Evolutionary conservation across 2,329 filamentous ascomycete species (phyloP).

Genomic region (Pleurostoma richardsiae): DNA sequence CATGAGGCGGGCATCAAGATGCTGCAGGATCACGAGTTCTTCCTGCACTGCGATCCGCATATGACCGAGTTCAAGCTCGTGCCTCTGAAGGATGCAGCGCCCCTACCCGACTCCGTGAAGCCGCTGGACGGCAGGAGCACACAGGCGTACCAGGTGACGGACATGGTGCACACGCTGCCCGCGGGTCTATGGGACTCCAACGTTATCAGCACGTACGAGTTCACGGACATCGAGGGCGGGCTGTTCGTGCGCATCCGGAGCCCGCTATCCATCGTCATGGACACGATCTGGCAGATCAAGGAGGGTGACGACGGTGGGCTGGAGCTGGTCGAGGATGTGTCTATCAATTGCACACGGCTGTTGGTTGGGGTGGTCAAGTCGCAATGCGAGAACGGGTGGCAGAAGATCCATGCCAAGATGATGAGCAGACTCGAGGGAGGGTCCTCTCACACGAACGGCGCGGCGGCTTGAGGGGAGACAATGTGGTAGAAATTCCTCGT

Average conservation of each 20-base stretch:
- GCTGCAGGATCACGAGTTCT: constrained; percentile 47
- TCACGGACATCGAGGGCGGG: constrained; percentile 42
- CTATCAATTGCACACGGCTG: constrained; percentile 45
- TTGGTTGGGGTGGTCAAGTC: constrained; percentile 42
- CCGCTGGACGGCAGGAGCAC: constrained; percentile 13
- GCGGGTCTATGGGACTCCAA: constrained; percentile 46
- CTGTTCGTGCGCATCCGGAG: constrained; percentile 46
- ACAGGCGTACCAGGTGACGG: constrained; percentile 17
- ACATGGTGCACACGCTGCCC: constrained; percentile 21
- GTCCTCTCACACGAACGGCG: neutral
- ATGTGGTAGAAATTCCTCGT: no score
- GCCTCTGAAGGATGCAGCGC: constrained; percentile 12
- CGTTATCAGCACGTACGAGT: constrained; percentile 49
- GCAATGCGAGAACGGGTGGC: constrained; percentile 46
- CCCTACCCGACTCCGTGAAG: constrained; percentile 17
- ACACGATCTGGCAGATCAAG: constrained; percentile 43
- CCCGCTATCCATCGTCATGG: constrained; percentile 46
- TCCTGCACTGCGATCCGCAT: constrained; percentile 48
- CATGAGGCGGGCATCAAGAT: constrained; percentile 31
- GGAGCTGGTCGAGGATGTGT: constrained; percentile 43
- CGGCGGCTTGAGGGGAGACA: neutral
- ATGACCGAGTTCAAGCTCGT: constrained; percentile 36
- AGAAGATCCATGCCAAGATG: constrained; percentile 45
- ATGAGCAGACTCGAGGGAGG: constrained; percentile 28
- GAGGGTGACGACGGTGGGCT: constrained; percentile 22